Evolutionary conservation across 164 flowering plant genomes (phyloP).

Genomic region (Berberis thunbergii): DNA sequence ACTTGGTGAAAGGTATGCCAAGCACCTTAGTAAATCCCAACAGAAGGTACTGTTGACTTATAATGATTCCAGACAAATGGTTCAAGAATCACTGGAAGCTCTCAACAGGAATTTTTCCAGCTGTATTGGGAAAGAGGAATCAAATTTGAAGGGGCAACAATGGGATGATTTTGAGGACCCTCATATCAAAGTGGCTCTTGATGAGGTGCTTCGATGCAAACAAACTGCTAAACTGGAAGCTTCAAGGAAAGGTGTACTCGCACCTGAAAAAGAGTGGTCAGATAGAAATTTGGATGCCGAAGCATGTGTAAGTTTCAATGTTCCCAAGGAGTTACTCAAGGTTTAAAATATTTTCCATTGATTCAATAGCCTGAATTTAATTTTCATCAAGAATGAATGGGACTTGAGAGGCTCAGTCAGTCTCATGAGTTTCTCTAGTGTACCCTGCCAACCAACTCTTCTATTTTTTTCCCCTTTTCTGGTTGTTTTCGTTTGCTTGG

Average conservation of each 20-base stretch:
- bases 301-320: constrained; percentile 9
- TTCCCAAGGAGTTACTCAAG: not conserved
- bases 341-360: not conserved
- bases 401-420: too few relatives aligned
- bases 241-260: constrained; percentile 18
- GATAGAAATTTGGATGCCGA: constrained; percentile 17
- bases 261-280: constrained; percentile 19
- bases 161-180: constrained; percentile 84
- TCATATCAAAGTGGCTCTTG: constrained; percentile 39
- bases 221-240: constrained; percentile 39
- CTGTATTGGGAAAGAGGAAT: constrained; percentile 13
- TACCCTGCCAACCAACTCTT: too few relatives aligned
- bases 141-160: constrained; percentile 14
- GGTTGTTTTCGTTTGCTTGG: too few relatives aligned
- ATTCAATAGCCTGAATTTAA: too few relatives aligned
- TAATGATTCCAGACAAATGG: constrained; percentile 13
- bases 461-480: too few relatives aligned
- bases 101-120: constrained; percentile 4
- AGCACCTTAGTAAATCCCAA: constrained; percentile 33
- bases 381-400: too few relatives aligned
- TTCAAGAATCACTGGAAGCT: constrained; percentile 9
- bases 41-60: constrained; percentile 11
- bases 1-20: constrained; percentile 56
- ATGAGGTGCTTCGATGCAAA: constrained; percentile 56
- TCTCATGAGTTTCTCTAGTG: too few relatives aligned